Conservation (phyloP, 2,329 filamentous ascomycete genomes). For the Ascochyta lentis region DNA sequence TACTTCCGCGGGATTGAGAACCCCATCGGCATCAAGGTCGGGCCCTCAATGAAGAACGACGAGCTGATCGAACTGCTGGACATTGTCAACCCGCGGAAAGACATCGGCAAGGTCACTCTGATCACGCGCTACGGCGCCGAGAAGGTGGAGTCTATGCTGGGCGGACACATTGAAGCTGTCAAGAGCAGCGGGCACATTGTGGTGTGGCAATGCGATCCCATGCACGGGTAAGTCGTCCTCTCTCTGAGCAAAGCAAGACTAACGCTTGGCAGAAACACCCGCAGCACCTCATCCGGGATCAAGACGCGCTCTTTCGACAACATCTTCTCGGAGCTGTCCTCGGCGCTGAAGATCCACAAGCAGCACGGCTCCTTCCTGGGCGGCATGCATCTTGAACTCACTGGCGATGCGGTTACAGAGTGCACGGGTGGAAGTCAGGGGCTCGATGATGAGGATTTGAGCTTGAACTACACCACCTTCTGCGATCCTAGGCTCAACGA, state of each 20-base stretch:
- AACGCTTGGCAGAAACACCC: constrained; percentile 58
- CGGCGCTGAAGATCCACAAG: constrained; percentile 84
- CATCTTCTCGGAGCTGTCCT: constrained; percentile 85
- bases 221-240: constrained; percentile 73
- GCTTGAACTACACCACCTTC: constrained; percentile 91
- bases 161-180: constrained; percentile 86
- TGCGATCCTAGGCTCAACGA: constrained; percentile 96
- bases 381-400: constrained; percentile 93
- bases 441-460: constrained; percentile 84
- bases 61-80: constrained; percentile 83
- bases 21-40: constrained; percentile 95
- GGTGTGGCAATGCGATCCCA: constrained; percentile 98
- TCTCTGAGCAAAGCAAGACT: constrained; percentile 8
- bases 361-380: constrained; percentile 85
- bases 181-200: constrained; percentile 77
- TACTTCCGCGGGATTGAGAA: constrained; percentile 97
- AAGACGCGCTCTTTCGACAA: constrained; percentile 93
- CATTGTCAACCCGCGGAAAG: constrained; percentile 80
- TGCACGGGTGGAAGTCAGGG: constrained; percentile 90
- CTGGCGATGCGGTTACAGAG: constrained; percentile 94
- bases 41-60: constrained; percentile 77
- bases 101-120: constrained; percentile 91
- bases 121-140: constrained; percentile 92
- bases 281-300: constrained; percentile 73
- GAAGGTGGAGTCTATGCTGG: constrained; percentile 77